Base-by-base conservation (phyloP, 1,139 yeast genomes). In the Suhomyces bokatorum region DNA sequence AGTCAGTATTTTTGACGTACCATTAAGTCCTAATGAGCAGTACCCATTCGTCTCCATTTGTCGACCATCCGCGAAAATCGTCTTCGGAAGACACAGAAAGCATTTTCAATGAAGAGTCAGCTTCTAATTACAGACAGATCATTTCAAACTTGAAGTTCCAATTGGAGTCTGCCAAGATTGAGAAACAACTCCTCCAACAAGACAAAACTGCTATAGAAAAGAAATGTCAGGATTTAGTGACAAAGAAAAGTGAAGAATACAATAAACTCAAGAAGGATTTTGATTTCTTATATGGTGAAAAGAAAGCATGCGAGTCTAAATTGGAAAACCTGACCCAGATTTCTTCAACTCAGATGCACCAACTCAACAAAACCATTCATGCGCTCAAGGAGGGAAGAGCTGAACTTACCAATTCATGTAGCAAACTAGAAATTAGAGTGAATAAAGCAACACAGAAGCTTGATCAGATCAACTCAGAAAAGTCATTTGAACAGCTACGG, bases 291-390 rank as follows among this genome's bases (percentile, higher is more conserved):
- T 69, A 81, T 43, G 70, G 75, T 35, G 80, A 83, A 53, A 74
- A 84, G 32, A 71, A 75, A 40, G 77, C 80, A 39, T 61, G 85
- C 34, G 86, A 84, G 46, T 68, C 75, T 7, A 75, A 78, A 44
- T 63, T 77, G 37, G 63, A 75, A 17, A 72, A 73, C 39, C 78
- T 78, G 46, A 67, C 77, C 9, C 76, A 75, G 42, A 78, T 66
- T 4, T 55, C 73, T 37, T 55, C 76, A 22, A 69, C 71, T 40
- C 66, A 65, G 20, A 57, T 75, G 15, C 66, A 72, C 14, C 65
- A 75, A 13, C 63, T 74, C 33, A 69, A 72, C 40, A 66, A 45
- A 10, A 59, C 64, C 35, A 52, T 62, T 28, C 47, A 44, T 3
- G 38, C 48, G n/a, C 50, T 62, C 29, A 52, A 46, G 14, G 45